Evolutionary conservation across 2,329 filamentous ascomycete species (phyloP), one percentile per base, ranked within the genome.

Genomic region (Hypoxylon sp.): DNA sequence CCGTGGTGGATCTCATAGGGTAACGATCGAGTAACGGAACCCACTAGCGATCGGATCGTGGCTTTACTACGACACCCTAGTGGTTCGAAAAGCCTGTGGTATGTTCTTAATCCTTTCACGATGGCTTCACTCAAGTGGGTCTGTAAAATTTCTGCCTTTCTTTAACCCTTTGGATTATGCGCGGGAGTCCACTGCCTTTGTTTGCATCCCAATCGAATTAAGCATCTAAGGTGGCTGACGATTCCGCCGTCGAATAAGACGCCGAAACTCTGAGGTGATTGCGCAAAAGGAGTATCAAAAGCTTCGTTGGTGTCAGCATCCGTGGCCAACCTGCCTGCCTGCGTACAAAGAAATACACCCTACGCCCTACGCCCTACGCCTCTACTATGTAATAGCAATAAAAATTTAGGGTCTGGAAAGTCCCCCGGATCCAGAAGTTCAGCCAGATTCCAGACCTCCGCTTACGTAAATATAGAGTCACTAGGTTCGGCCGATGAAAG

Each of bases 1-100:
- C 53, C 47, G 50, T 20, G 49, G 71, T 74, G 72, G 72, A 74
- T 74, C 61, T 64, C 57, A 74, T 73, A 70, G 63, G 68, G 72
- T 73, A 74, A 73, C 67, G 56, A 70, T 72, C 64, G 59, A 65
- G 71, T 73, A 73, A 73, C 62, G 44, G 44, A 51, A 37, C 49
- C 69, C 66, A 44, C 56, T 51, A 60, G 28, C 57, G 28, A 52
- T 57, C 47, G 47, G 53, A 51, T 68, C 59, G 63, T 65, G 53
- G 58, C 54, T 46, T 55, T 58, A 28, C 41, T 59, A 39, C 50
- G 61, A 47, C 52, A 44, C 55, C 52, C 37, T 56, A 59, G 50
- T 61, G 55, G 61, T 56, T 57, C 53, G 20, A 67, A 28, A 22
- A 39, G 20, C 34, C 39, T 34, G 62, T 66, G 62, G 63, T 65